Base-by-base conservation (phyloP, 31 red algal genomes). In the Asparagopsis taxiformis region DNA sequence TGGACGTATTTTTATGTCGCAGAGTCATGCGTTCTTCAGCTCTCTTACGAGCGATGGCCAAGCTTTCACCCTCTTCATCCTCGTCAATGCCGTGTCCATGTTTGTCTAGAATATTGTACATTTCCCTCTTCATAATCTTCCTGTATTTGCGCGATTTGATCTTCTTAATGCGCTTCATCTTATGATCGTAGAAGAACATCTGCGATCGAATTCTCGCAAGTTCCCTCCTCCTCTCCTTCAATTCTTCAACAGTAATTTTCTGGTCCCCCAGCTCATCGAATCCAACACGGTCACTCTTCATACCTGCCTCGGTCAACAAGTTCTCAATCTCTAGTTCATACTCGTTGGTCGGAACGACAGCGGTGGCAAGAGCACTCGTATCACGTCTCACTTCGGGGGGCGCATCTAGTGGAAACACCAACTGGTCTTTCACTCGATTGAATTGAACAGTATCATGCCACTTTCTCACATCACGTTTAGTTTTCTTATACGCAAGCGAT, bases 111-210 rank as follows among this genome's bases (percentile, higher is more conserved):
- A 77, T 30, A 5, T 68, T 65, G 26, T 81, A 74, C 30, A 70
- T 59, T 38, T 81, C 71, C 56, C 59, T 87, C 65, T 79, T 86
- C 51, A 79, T 70, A 39, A 53, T 30, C 23, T 51, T 49, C 1
- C 67, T 30, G 60, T 41, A 87, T 31, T 70, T 87, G n/a, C 70
- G 61, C 26, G 55, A 62, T 58, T 84, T 85, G 73, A 79, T 93
- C 74, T 74, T 85, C 37, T 88, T 88, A 36, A 88, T 81, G 28
- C 81, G 82, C 70, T 88, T 94, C 66, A 80, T 73, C 29, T 82
- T 79, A 16, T 60, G 78, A 49, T 94, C 91, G 65, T 94, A 68
- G 37, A 88, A 59, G 53, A 94, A 94, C 39, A 94, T 62, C 8
- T 75, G 54, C 10, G 74, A 65, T 9, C 84, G 75, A 39, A 87